Evolutionary conservation across 768 basidiomycete genomes (phyloP).

Genomic region (Psilocybe cubensis): DNA sequence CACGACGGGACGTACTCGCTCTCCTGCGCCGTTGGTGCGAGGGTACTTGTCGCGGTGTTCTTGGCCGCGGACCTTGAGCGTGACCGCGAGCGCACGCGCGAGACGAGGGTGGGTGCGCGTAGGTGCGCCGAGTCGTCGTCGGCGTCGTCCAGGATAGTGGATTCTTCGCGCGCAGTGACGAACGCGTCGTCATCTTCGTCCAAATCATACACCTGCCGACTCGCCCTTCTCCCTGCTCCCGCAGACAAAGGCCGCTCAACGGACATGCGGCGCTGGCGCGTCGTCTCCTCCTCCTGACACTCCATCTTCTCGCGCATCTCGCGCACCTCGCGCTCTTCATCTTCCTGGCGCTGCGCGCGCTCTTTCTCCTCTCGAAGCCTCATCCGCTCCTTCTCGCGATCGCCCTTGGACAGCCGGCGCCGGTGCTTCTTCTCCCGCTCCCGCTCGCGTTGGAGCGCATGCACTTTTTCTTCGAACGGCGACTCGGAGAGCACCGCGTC

Average conservation of each 20-base stretch:
- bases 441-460: slow-evolving; percentile 21
- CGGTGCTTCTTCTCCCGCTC: slow-evolving; percentile 22
- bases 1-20: slow-evolving; percentile 56
- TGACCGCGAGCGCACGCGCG: neutral
- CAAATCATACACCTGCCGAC: neutral
- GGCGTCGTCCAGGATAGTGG: no score
- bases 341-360: slow-evolving; percentile 1
- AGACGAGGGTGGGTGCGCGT: neutral
- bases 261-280: neutral
- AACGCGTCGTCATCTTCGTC: neutral
- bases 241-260: neutral
- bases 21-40: neutral
- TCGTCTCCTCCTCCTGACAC: slow-evolving; percentile 3
- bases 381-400: slow-evolving; percentile 15
- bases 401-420: slow-evolving; percentile 13
- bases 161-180: neutral
- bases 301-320: slow-evolving; percentile 6
- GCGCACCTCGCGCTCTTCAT: slow-evolving; percentile 5
- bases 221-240: neutral
- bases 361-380: slow-evolving; percentile 1
- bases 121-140: neutral
- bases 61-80: no score
- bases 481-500: slow-evolving; percentile 20
- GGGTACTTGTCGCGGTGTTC: neutral
- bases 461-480: slow-evolving; percentile 2